phyloP scores from a whole-genome alignment of 164 flowering plant species.

The Cinnamomum chago region DNA sequence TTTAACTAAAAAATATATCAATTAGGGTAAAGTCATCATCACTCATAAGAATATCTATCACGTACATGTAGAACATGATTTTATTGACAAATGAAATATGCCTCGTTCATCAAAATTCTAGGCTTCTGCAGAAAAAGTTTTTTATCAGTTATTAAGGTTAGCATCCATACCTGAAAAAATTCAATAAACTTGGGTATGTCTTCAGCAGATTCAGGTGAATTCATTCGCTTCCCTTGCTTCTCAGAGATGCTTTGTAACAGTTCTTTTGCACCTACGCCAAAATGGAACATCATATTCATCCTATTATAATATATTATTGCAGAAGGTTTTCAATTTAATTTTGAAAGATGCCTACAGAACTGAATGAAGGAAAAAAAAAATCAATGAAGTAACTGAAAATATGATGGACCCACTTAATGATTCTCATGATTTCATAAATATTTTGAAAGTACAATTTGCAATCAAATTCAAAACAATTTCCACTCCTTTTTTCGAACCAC shows the following conservation, averaged over 20 bases:
- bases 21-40: too few relatives aligned
- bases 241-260: constrained; percentile 73
- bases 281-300: constrained; percentile 9
- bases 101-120: not conserved
- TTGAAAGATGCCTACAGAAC: too few relatives aligned
- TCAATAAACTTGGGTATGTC: constrained; percentile 75
- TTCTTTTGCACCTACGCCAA: constrained; percentile 80
- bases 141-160: not conserved
- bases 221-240: constrained; percentile 85
- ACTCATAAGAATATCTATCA: not conserved
- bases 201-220: constrained; percentile 71
- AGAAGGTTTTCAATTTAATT: too few relatives aligned
- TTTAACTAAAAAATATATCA: too few relatives aligned
- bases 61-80: not conserved
- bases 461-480: too few relatives aligned
- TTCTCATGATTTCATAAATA: too few relatives aligned
- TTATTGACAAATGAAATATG: not conserved
- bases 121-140: not conserved
- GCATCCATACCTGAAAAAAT: constrained; percentile 61
- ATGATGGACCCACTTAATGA: too few relatives aligned
- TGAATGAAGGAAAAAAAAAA: too few relatives aligned
- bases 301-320: not conserved
- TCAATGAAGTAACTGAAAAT: too few relatives aligned
- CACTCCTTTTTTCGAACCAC: too few relatives aligned
- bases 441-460: too few relatives aligned